phyloP scores from a whole-genome alignment of 768 basidiomycete species.

The Leucocoprinus birnbaumii region DNA sequence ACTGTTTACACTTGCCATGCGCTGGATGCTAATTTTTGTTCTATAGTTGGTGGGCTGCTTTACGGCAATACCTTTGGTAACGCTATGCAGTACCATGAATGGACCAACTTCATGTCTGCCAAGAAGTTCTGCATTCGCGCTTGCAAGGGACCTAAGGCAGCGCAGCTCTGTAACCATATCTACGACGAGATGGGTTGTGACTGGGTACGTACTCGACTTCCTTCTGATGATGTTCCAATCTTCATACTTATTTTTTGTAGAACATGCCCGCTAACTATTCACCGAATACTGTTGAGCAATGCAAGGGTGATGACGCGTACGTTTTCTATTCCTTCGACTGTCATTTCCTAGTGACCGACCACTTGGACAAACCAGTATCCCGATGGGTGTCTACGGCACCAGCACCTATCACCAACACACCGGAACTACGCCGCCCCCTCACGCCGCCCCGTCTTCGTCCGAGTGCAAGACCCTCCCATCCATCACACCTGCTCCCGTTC shows the following conservation, averaged over 20 bases:
- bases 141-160: constrained; percentile 59
- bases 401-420: constrained; percentile 70
- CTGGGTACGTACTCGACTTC: constrained; percentile 35
- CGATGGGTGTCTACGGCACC: constrained; percentile 77
- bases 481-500: constrained; percentile 26
- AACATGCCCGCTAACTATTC: constrained; percentile 74
- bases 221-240: constrained; percentile 10
- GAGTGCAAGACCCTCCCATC: constrained; percentile 50
- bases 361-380: constrained; percentile 33
- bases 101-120: constrained; percentile 82
- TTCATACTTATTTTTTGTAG: too few species aligned
- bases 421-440: constrained; percentile 51
- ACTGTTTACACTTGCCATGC: too few species aligned
- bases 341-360: neutral
- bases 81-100: constrained; percentile 64
- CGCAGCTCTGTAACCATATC: constrained; percentile 70
- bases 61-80: constrained; percentile 64
- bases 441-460: constrained; percentile 60
- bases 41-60: constrained; percentile 63
- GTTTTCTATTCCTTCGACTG: constrained; percentile 9
- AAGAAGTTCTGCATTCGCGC: constrained; percentile 68
- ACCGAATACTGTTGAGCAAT: constrained; percentile 61
- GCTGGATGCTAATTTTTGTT: neutral
- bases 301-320: constrained; percentile 56
- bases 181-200: constrained; percentile 67